These are phyloP conservation scores for Lasiodiplodia gonubiensis DNA, from an alignment of 2,329 filamentous ascomycete species.

Conservation along the genomic window DNA sequence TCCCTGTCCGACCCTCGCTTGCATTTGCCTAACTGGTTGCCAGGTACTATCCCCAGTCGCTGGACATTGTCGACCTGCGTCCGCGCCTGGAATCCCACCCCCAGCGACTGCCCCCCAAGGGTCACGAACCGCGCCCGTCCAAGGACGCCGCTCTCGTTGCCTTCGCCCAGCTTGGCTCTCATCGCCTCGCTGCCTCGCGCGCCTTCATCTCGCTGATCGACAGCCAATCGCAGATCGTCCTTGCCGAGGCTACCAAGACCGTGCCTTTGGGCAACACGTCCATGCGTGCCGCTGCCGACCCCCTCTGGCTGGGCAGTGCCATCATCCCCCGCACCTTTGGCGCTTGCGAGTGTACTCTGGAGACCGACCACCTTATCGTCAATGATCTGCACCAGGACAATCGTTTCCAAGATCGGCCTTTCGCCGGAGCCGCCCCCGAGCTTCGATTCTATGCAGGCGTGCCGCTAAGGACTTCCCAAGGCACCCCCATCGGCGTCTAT, in stretches of 20 bases:
- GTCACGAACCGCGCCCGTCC: constrained; percentile 35
- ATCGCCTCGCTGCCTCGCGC: constrained; percentile 43
- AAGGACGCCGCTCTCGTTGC: constrained; percentile 43
- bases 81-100: neutral
- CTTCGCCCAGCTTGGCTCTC: constrained; percentile 46
- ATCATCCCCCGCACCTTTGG: constrained; percentile 41
- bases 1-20: neutral
- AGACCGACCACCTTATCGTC: neutral
- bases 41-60: constrained; percentile 7
- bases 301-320: constrained; percentile 41
- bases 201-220: constrained; percentile 48
- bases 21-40: neutral
- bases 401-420: constrained; percentile 29
- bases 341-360: constrained; percentile 35
- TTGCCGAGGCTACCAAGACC: constrained; percentile 44
- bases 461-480: constrained; percentile 34
- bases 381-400: neutral
- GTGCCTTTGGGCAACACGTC: constrained; percentile 38
- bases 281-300: constrained; percentile 33
- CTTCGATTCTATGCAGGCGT: constrained; percentile 41
- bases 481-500: constrained; percentile 35
- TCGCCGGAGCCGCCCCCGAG: neutral
- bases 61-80: neutral
- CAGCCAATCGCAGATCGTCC: constrained; percentile 42
- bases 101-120: constrained; percentile 27